Conservation (phyloP, 805 yeast species). For the Pichia nanzhaoensis region DNA sequence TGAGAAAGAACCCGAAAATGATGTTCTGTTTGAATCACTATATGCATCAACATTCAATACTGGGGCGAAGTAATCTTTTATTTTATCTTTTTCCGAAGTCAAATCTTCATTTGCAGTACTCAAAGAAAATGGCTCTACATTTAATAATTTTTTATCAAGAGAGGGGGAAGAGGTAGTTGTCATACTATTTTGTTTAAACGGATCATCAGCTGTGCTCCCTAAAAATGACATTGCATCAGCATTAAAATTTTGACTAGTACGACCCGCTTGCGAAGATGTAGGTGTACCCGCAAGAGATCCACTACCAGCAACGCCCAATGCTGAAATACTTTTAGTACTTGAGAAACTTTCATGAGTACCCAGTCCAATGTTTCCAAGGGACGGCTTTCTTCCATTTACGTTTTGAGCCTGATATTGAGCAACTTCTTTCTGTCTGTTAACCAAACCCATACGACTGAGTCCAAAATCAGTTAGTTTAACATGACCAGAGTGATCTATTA, state of each 20-base stretch:
- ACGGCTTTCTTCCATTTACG: background rate
- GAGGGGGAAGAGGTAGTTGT: slow-evolving; percentile 1
- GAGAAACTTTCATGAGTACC: slow-evolving; percentile 7
- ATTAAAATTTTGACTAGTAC: slow-evolving; percentile 6
- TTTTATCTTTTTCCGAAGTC: background rate
- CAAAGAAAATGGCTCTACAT: slow-evolving; percentile 24
- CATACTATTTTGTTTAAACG: slow-evolving; percentile 13
- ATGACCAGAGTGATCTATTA: slow-evolving; percentile 85
- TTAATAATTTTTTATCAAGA: slow-evolving; percentile 7
- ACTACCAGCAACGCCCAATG: slow-evolving; percentile 5
- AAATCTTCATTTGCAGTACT: slow-evolving; percentile 2
- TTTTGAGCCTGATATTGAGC: slow-evolving; percentile 1
- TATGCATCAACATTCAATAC: slow-evolving; percentile 8
- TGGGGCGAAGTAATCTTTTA: background rate
- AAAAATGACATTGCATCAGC: slow-evolving; percentile 4
- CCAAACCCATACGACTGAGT: slow-evolving; percentile 78
- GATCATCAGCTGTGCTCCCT: slow-evolving; percentile 12
- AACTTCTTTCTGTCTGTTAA: slow-evolving; percentile 60
- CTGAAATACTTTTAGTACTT: slow-evolving; percentile 3
- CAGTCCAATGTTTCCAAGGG: slow-evolving; percentile 1
- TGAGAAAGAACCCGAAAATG: slow-evolving; percentile 1
- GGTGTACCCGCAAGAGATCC: slow-evolving; percentile 8
- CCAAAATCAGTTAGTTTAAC: slow-evolving; percentile 94
- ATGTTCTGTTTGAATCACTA: background rate
- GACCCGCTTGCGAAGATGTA: slow-evolving; percentile 10